Evolutionary conservation across 1,284 basidiomycete species (phyloP), one percentile per base, ranked within the genome.

Genomic region (Schizophyllum amplum): DNA sequence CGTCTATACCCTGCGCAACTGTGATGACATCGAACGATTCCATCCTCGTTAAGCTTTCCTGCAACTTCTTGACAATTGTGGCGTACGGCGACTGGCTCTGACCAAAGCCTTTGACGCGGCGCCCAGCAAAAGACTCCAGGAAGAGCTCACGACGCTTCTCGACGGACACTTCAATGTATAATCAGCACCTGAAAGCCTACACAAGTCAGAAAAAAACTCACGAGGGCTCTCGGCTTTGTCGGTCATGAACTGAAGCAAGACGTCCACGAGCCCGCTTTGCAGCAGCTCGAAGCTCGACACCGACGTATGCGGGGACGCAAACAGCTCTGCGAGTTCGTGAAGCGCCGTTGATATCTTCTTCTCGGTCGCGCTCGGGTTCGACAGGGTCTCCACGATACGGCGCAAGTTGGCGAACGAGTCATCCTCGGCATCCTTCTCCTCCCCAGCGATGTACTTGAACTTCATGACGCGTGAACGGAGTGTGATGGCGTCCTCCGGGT

Each of bases 281-380:
- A 98, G 75, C 47, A 99, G 73, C 74, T 99, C 97, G 64, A 98
- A 99, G 71, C 94, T 97, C 0, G 95, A 98, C 11, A 98, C 84
- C 9, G 93, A 89, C 3, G 80, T 82, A 64, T 84, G 80, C 26
- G 81, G 78, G n/a, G 86, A 86, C 1, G 86, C 76, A 68, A 99
- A 96, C 50, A 94, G 77, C 15, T 80, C 78, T 0, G 91, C 90
- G 21, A 98, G 76, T 60, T 87, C 84, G 56, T 78, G 75, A 23
- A 97, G 72, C 11, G 83, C 81, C 33, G 82, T 79, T 23, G 76
- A 70, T n/a, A 91, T 69, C 26, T 84, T 81, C 61, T 80, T 81
- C 68, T 90, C 87, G n/a, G 79, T 76, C 0, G 82, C 76, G 42
- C 79, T 73, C 13, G 75, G 67, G 4, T 75, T 71, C 15, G 80